A percentile compares a stretch with the other conserved stretches of the same genome.
phyloP scores from a whole-genome alignment of 208 protist species.

The Trypanosoma cruzi region DNA sequence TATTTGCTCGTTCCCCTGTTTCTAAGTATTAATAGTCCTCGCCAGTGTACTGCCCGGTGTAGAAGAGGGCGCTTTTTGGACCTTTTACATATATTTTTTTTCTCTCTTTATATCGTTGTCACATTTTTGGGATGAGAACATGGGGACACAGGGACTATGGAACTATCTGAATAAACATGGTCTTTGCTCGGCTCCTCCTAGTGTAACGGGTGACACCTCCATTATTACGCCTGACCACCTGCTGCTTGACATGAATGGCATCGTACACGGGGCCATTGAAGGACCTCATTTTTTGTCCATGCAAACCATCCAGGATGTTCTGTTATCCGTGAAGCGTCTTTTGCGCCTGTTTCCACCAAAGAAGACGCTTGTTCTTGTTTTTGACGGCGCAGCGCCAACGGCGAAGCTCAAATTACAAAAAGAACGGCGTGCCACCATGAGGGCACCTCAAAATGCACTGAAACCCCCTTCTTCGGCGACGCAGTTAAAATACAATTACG shows the following conservation, averaged over 20 bases:
- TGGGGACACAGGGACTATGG: conserved; percentile 84
- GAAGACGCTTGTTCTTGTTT: conserved; percentile 61
- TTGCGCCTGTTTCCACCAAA: conserved; percentile 38
- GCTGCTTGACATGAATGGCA: conserved; percentile 85
- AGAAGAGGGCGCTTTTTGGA: too few species aligned
- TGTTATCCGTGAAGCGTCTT: conserved; percentile 37
- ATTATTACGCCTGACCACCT: conserved; percentile 59
- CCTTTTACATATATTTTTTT: too few species aligned
- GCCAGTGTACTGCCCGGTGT: too few species aligned
- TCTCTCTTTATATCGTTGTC: too few species aligned
- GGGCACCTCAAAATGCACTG: not conserved
- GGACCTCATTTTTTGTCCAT: conserved; percentile 27
- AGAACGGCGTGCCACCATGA: conserved; percentile 41
- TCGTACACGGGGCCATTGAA: conserved; percentile 63
- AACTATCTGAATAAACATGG: conserved; percentile 71
- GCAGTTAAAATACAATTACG: conserved; percentile 40
- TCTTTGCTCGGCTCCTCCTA: conserved; percentile 26
- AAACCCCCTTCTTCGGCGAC: not conserved
- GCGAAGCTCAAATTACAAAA: conserved; percentile 80
- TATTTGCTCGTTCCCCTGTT: not conserved
- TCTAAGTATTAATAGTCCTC: too few species aligned
- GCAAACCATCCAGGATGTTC: conserved; percentile 41
- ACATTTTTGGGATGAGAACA: conserved; percentile 23
- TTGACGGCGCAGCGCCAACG: conserved; percentile 74
- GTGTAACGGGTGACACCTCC: conserved; percentile 5